A percentile compares a stretch with the other conserved stretches of the same genome.
These are phyloP conservation scores for Naematelia aurantialba DNA, from an alignment of 768 basidiomycete species.

Conservation along the genomic window DNA sequence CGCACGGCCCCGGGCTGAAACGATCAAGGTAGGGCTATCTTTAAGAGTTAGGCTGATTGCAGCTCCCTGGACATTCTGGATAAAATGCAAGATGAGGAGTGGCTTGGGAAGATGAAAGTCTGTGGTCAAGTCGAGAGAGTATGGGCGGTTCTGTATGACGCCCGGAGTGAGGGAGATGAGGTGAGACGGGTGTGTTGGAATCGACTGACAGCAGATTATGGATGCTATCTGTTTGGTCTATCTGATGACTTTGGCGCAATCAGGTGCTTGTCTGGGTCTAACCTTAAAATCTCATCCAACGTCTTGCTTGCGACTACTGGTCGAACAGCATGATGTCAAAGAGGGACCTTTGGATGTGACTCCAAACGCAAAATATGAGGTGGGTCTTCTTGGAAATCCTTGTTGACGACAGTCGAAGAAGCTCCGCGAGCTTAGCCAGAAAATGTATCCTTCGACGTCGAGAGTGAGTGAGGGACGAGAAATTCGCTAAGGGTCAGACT, in stretches of 20 bases:
- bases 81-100: constrained; percentile 34
- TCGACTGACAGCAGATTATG: constrained; percentile 19
- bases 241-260: constrained; percentile 21
- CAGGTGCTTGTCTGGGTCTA: constrained; percentile 14
- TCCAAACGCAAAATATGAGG: background rate
- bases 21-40: constrained; percentile 30
- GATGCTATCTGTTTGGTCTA: constrained; percentile 32
- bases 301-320: constrained; percentile 11
- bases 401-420: background rate
- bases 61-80: constrained; percentile 31
- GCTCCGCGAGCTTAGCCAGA: background rate
- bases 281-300: constrained; percentile 17
- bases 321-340: constrained; percentile 9
- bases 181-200: constrained; percentile 21
- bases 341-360: background rate
- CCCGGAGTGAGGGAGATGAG: constrained; percentile 24
- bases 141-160: constrained; percentile 29
- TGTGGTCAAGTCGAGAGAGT: constrained; percentile 44
- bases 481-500: background rate
- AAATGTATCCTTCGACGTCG: background rate
- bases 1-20: constrained; percentile 15
- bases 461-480: background rate
- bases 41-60: constrained; percentile 11
- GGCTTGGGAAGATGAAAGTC: constrained; percentile 37
- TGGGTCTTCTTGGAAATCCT: background rate